A percentile compares a stretch with the other conserved stretches of the same genome.
These are phyloP conservation scores for Solanum paucissectum DNA, from an alignment of 257 asterid species.

Conservation along the genomic window DNA sequence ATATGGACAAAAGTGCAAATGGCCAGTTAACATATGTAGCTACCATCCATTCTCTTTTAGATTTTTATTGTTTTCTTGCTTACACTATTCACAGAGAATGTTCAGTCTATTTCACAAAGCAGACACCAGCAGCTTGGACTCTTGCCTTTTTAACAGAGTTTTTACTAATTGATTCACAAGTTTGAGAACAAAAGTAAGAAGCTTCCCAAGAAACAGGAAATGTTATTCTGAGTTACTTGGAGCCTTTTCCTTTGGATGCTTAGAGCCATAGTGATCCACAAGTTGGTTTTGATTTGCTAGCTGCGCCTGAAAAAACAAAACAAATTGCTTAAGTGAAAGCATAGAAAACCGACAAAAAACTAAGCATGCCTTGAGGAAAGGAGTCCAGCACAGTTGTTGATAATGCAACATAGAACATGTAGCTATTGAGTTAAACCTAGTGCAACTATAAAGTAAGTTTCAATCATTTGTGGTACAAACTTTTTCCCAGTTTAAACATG, in stretches of 20 bases:
- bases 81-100: not conserved
- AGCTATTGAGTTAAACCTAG: not conserved
- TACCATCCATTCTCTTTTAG: not conserved
- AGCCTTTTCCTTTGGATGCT: constrained; percentile 88
- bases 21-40: not conserved
- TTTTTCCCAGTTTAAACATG: not conserved
- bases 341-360: not conserved
- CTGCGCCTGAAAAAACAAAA: constrained; percentile 41
- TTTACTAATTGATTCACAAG: not conserved
- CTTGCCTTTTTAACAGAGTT: not conserved
- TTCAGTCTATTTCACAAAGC: not conserved
- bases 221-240: constrained; percentile 66
- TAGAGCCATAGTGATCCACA: constrained; percentile 73
- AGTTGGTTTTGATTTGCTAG: constrained; percentile 88
- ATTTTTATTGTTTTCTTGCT: not conserved
- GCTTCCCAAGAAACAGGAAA: not conserved
- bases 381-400: not conserved
- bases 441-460: not conserved
- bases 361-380: not conserved
- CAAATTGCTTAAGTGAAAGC: not conserved
- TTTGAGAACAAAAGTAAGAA: not conserved
- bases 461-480: not conserved
- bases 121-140: not conserved
- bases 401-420: not conserved
- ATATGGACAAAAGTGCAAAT: not conserved